phyloP scores from a whole-genome alignment of 192 early-diverging fungal genomes.

The Phlyctochytrium arcticum region DNA sequence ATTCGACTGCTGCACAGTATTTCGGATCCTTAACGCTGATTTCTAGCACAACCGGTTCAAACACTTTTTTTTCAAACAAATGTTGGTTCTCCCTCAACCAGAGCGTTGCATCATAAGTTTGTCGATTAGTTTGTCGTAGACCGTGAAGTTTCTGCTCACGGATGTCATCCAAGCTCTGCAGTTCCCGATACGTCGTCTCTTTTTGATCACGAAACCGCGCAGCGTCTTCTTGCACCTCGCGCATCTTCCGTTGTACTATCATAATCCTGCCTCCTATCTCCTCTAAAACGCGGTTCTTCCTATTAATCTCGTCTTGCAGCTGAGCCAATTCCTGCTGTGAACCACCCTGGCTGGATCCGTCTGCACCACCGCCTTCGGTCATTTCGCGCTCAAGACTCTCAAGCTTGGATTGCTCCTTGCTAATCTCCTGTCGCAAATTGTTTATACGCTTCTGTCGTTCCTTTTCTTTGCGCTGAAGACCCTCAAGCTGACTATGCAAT shows the following conservation, averaged over 20 bases:
- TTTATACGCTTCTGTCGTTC: conserved; percentile 24
- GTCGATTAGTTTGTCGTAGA: conserved; percentile 42
- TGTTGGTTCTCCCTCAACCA: conserved; percentile 68
- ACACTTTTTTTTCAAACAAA: conserved; percentile 66
- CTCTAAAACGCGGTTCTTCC: conserved; percentile 12
- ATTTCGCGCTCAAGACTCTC: conserved; percentile 42
- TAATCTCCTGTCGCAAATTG: conserved; percentile 31
- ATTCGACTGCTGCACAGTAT: conserved; percentile 68
- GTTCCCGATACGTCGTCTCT: conserved; percentile 27
- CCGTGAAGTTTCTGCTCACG: conserved; percentile 51
- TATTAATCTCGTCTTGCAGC: conserved; percentile 27
- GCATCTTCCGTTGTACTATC: conserved; percentile 20
- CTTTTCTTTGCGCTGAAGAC: conserved; percentile 9
- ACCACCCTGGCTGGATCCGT: conserved; percentile 19
- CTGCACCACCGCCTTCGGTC: conserved; percentile 28
- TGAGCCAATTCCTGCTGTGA: conserved; percentile 8
- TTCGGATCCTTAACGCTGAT: conserved; percentile 62
- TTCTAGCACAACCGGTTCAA: conserved; percentile 68
- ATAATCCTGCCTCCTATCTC: conserved; percentile 7
- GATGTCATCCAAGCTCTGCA: conserved; percentile 36
- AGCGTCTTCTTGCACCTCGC: conserved; percentile 17
- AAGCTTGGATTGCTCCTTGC: conserved; percentile 39
- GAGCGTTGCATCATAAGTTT: conserved; percentile 56
- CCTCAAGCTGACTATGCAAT: background rate
- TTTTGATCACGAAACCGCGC: background rate